Conservation (phyloP, 2,329 filamentous ascomycete species). For the Gaeumannomyces tritici region DNA sequence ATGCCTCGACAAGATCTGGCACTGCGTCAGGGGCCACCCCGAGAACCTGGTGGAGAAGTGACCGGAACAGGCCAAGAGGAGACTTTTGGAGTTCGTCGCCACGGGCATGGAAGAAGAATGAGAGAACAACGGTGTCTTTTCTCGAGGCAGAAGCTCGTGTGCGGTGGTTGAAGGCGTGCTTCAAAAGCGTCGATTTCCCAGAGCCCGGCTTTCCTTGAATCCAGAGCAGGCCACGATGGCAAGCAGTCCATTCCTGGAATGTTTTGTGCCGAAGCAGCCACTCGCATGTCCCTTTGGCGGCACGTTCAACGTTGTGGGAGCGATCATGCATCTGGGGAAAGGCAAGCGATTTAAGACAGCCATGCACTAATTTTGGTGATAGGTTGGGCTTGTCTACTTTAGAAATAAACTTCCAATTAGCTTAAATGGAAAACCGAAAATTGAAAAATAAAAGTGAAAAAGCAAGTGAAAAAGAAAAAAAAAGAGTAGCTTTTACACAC, state of each 20-base stretch:
- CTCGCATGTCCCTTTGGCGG: conserved; percentile 16
- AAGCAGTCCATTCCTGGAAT: conserved; percentile 8
- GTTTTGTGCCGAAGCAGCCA: conserved; percentile 19
- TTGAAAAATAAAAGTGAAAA: neutral
- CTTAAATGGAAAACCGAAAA: too few species aligned
- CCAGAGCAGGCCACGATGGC: conserved; percentile 21
- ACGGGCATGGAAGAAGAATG: conserved; percentile 26
- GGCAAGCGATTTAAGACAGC: conserved; percentile 21
- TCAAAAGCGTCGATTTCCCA: conserved; percentile 21
- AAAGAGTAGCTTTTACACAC: neutral
- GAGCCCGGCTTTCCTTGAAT: conserved; percentile 26
- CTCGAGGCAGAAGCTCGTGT: too few species aligned
- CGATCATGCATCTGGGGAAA: conserved; percentile 19
- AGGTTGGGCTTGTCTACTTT: neutral
- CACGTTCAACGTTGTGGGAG: conserved; percentile 11
- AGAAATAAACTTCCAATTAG: neutral
- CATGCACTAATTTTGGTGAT: conserved; percentile 3
- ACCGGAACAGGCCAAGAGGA: conserved; percentile 21
- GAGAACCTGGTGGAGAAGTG: conserved; percentile 23
- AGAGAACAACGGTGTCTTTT: conserved; percentile 9
- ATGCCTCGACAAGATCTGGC: conserved; percentile 7
- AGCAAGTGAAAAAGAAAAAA: neutral
- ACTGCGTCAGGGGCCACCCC: conserved; percentile 11
- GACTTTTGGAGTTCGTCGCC: conserved; percentile 21
- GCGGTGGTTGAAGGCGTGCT: neutral